Base-by-base conservation (phyloP, 768 basidiomycete genomes). In the Lepiota subincarnata region DNA sequence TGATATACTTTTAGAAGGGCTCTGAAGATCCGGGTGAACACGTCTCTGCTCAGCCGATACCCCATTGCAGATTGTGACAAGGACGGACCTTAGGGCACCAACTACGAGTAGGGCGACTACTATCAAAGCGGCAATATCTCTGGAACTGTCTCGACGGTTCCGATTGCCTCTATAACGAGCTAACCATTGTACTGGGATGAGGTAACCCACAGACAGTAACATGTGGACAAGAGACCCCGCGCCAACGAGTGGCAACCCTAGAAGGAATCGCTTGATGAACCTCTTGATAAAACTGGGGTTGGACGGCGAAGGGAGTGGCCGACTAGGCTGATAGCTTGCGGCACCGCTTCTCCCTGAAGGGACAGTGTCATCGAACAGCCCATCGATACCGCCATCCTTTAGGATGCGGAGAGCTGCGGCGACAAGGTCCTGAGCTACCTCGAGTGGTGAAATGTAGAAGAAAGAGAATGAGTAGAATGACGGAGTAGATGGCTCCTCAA, bases 161-260 rank as follows among this genome's bases (percentile, higher is more conserved):
- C 79, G 77, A 55, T 66, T 71, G 2, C 79, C 80, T 56, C 86
- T 72, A 60, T 82, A 83, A 19, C 86, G 79, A 24, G 85, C 84
- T 39, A 89, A 59, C 77, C 83, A 84, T 47, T 88, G 86, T 37
- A 90, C 65, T 12, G 88, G 87, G 0, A 77, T 81, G 42, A 88
- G 73, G 52, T 86, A 66, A 19, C 83, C 86, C 6, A 83, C 64
- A 2, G 86, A 80, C 10, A 83, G 57, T 13, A 92, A 67, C 79
- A 89, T 80, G 49, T 88, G 86, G 14, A 89, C 78, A 39, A 92
- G 66, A 13, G 87, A 90, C 16, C 82, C 82, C 37, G 86, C 87
- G 8, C 89, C 89, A 11, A 92, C 77, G 53, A 91, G 75, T 24
- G 90, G 89, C 12, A 92, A 71, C 19, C 90, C 90, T 20, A 92